phyloP scores from a whole-genome alignment of 345 rosid genomes.

The Hibiscus syriacus region DNA sequence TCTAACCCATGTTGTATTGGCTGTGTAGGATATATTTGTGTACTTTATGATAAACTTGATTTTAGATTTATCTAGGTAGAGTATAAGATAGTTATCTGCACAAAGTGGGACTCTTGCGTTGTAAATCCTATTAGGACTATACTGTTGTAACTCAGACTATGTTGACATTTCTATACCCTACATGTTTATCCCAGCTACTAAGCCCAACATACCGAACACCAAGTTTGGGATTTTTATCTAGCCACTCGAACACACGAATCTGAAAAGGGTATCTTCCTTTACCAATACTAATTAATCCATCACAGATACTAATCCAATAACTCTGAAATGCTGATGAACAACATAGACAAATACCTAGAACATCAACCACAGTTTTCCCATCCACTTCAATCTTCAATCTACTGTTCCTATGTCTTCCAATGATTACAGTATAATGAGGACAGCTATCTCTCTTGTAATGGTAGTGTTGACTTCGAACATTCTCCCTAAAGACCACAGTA shows the following conservation, averaged over 20 bases:
- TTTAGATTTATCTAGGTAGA: too few species aligned
- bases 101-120: too few species aligned
- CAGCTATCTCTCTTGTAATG: conserved; percentile 85
- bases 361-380: conserved; percentile 81
- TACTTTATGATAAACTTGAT: too few species aligned
- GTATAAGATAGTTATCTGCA: too few species aligned
- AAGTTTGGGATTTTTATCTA: conserved; percentile 76
- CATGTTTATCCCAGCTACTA: conserved; percentile 97
- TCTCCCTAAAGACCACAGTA: conserved; percentile 89
- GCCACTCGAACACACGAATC: conserved; percentile 86
- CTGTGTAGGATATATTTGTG: too few species aligned
- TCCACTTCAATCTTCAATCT: conserved; percentile 86
- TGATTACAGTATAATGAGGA: conserved; percentile 92
- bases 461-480: conserved; percentile 85
- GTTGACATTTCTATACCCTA: conserved; percentile 86
- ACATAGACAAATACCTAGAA: conserved; percentile 63
- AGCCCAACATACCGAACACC: conserved; percentile 77
- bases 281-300: conserved; percentile 84
- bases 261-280: conserved; percentile 95
- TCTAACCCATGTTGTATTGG: background rate
- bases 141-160: too few species aligned
- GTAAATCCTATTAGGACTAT: too few species aligned
- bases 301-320: conserved; percentile 90
- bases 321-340: conserved; percentile 79
- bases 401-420: conserved; percentile 88